Evolutionary conservation across 192 early-diverging fungal species (phyloP).

Genomic region (Entomortierella parvispora): DNA sequence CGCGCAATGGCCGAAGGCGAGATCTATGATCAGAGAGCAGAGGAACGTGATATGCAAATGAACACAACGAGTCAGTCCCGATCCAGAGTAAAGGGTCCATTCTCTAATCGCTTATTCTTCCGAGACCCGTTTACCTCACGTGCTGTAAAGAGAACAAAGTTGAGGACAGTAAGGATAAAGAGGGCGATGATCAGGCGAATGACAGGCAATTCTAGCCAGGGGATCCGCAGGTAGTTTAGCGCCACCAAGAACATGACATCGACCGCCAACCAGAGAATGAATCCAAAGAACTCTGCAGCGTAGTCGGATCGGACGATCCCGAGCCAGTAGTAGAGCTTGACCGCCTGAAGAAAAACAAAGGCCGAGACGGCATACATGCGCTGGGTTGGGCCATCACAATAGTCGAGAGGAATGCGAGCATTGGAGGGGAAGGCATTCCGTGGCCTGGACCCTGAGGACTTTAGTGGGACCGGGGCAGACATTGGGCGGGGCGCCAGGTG

Average conservation of each 20-base stretch:
- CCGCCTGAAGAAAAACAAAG: conserved; percentile 54
- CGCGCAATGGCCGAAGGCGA: conserved; percentile 23
- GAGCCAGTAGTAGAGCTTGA: conserved; percentile 47
- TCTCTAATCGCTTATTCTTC: neutral
- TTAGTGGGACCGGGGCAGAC: conserved; percentile 32
- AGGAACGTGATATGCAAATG: neutral
- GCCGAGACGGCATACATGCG: conserved; percentile 49
- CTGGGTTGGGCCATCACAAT: conserved; percentile 55
- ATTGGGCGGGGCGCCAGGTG: conserved; percentile 2
- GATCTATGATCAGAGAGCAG: neutral
- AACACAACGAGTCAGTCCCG: neutral
- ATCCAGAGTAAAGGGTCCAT: neutral
- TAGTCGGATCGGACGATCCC: conserved; percentile 36
- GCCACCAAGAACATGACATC: conserved; percentile 51
- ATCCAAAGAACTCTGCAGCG: conserved; percentile 48
- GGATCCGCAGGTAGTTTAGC: conserved; percentile 54
- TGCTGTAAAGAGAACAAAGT: conserved; percentile 43
- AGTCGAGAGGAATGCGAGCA: conserved; percentile 40
- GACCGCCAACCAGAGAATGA: conserved; percentile 52
- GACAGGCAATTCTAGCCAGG: conserved; percentile 61
- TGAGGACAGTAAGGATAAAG: conserved; percentile 21
- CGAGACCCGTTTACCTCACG: conserved; percentile 9
- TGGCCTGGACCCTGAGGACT: conserved; percentile 26
- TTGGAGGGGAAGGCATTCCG: conserved; percentile 34
- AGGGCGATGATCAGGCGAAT: conserved; percentile 35